Base-by-base conservation (phyloP, 768 basidiomycete genomes). In the Mycena venus region DNA sequence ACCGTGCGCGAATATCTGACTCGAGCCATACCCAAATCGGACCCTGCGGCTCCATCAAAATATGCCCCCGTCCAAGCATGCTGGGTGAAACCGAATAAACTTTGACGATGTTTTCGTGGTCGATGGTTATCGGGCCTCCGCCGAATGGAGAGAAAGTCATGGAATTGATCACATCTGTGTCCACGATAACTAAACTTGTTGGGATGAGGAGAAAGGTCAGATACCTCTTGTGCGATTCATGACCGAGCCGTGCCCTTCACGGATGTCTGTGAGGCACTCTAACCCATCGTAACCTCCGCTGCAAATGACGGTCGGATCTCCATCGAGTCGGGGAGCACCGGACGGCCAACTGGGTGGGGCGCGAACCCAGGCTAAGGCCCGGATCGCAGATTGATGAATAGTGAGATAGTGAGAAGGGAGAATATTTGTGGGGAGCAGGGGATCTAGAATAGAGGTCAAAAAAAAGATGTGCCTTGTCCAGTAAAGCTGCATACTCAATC, bases 241-340 rank as follows among this genome's bases (percentile, higher is more conserved):
- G 27, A 92, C 88, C 49, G 90, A 91, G 0, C 91, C 90, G 68
- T 87, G 87, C 4, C 88, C 88, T 17, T 96, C 93, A 3, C 95
- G 87, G 47, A 96, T 89, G 79, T 98, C 97, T 0, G 91, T 93
- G 79, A 96, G 80, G 74, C 91, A 91, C 55, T 93, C 90, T 69
- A 91, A 86, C 2, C 96, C 96, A 75, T 98, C 96, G 74, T 95
- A 94, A 0, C 95, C 95, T 0, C 92, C 93, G 75, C 92, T 94
- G 8, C 91, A 90, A 66, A 97, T 89, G 29, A 95, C 87, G 0
- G 91, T 92, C 0, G 96, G 95, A 79, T 95, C 89, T 53, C 85
- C 86, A 36, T 89, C 86, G 0, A 85, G 77, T 11, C 85, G 85
- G 6, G 86, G 82, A 1, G 77, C 79, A 3, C 92, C 94, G 0